Evolutionary conservation across 2,329 filamentous ascomycete genomes (phyloP).

Genomic region (Pezicula neosporulosa): DNA sequence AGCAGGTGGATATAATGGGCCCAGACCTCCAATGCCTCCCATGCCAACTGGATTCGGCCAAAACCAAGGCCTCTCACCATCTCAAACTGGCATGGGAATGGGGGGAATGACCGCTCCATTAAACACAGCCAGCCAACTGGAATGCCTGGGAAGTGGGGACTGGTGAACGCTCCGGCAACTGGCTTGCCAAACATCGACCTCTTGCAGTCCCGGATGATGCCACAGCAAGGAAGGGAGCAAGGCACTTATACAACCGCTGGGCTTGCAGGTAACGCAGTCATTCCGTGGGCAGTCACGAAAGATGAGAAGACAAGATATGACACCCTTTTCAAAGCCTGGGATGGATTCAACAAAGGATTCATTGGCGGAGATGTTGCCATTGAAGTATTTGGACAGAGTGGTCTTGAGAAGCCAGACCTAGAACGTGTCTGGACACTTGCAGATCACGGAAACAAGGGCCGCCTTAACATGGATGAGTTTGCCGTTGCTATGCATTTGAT

Average conservation of each 20-base stretch:
- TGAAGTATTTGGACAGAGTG: slow-evolving; percentile 96
- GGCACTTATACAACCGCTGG: slow-evolving; percentile 81
- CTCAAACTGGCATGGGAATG: slow-evolving; percentile 71
- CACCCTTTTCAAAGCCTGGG: slow-evolving; percentile 92
- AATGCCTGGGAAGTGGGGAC: slow-evolving; percentile 92
- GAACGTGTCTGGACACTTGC: slow-evolving; percentile 94
- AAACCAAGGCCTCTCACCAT: slow-evolving; percentile 54
- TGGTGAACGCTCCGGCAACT: slow-evolving; percentile 87
- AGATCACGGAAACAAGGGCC: slow-evolving; percentile 90
- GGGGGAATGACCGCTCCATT: slow-evolving; percentile 51
- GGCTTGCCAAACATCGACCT: slow-evolving; percentile 93
- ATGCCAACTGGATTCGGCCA: slow-evolving; percentile 75
- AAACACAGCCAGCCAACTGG: slow-evolving; percentile 93
- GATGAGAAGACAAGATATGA: slow-evolving; percentile 98
- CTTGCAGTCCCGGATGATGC: slow-evolving; percentile 93
- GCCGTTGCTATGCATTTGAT: slow-evolving; percentile 99
- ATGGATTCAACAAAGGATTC: slow-evolving; percentile 88
- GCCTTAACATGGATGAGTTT: slow-evolving; percentile 94
- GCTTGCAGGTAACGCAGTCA: slow-evolving; percentile 87
- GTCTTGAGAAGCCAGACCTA: slow-evolving; percentile 83
- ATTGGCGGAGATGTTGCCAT: slow-evolving; percentile 91
- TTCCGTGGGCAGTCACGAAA: slow-evolving; percentile 98
- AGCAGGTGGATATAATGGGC: slow-evolving; percentile 75
- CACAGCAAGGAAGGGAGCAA: slow-evolving; percentile 84
- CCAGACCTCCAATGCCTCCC: slow-evolving; percentile 73